Evolutionary conservation across 176 grass and related monocot species (phyloP).

Genomic region (Oryza longistaminata): DNA sequence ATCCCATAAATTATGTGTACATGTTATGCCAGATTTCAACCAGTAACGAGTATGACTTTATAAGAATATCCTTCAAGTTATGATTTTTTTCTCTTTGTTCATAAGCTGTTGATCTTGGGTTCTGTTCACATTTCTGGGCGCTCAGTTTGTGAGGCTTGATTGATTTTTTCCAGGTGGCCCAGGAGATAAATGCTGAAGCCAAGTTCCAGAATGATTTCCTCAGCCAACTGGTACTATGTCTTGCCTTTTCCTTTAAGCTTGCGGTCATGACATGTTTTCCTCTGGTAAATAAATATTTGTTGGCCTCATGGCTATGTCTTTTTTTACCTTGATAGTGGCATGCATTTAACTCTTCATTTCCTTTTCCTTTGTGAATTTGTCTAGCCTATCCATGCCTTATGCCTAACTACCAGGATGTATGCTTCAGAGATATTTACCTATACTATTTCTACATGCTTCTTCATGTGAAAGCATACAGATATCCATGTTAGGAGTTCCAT

Average conservation of each 20-base stretch:
- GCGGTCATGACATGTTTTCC: background rate
- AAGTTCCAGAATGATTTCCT: constrained; percentile 70
- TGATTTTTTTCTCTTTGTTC: background rate
- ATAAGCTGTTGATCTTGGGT: background rate
- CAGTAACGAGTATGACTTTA: background rate
- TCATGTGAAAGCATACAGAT: background rate
- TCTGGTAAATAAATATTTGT: background rate
- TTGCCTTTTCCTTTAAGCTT: background rate
- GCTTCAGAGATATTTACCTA: too few relatives aligned
- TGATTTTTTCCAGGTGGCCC: constrained; percentile 45
- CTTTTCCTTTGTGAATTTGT: background rate
- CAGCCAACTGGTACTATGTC: constrained; percentile 48
- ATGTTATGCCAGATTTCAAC: background rate
- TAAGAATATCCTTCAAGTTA: background rate
- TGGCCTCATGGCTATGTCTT: background rate
- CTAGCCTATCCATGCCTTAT: background rate
- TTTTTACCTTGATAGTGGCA: background rate
- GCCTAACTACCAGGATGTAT: too few relatives aligned
- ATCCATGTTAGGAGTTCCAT: background rate
- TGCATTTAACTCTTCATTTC: background rate
- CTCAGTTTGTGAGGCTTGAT: constrained; percentile 3
- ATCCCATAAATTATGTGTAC: background rate
- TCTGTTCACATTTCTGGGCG: constrained; percentile 14
- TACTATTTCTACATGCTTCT: background rate
- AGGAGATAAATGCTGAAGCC: constrained; percentile 66